Evolutionary conservation across 768 basidiomycete species (phyloP), one percentile per base, ranked within the genome.

Genomic region (Lentinula edodes): DNA sequence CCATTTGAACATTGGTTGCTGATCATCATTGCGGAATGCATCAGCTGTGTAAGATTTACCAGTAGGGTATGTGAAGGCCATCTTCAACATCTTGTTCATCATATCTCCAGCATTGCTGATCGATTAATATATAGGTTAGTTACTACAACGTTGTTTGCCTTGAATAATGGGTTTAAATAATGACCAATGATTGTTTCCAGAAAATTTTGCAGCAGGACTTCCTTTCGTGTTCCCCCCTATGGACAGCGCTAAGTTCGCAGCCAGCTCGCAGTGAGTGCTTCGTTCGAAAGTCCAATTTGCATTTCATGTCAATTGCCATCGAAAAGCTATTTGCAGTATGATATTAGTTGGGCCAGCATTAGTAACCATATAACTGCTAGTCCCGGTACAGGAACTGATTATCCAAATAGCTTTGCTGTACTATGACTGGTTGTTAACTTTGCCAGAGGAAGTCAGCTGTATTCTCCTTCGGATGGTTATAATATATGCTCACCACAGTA

Each of bases 381-480:
- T 16, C 56, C 16, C 42, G 39, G 23, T 58, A 3, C 16, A 41
- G 28, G 7, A 28, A 15, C 28, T 56, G 42, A 41, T 39, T 3
- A 7, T 4, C 6, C 42, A 42, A 15, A 36, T 16, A 72, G 73
- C 69, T 2, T 58, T 74, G 0, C 46, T 75, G 4, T 75, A 68
- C 52, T 75, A 72, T 36, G 74, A 75, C 56, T 75, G 71, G 51
- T 61, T 64, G 35, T 61, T 75, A 18, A 74, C 73, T 1, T 69
- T 75, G 39, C 63, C 68, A 7, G 60, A 61, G 50, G 73, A 75
- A 51, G 66, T 76, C 12, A 38, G 5, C 5, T 16, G 9, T 10
- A 7, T n/a, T 39, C 20, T 18, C 16, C 12, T 39, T 16, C 12
- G 5, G 18, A n/a, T 54, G 0, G 12, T 39, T 36, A 10, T 7